A percentile compares a stretch with the other conserved stretches of the same genome.
These are phyloP conservation scores for Plasmodium relictum DNA, from an alignment of 169 alveolate genomes.

Conservation along the genomic window DNA sequence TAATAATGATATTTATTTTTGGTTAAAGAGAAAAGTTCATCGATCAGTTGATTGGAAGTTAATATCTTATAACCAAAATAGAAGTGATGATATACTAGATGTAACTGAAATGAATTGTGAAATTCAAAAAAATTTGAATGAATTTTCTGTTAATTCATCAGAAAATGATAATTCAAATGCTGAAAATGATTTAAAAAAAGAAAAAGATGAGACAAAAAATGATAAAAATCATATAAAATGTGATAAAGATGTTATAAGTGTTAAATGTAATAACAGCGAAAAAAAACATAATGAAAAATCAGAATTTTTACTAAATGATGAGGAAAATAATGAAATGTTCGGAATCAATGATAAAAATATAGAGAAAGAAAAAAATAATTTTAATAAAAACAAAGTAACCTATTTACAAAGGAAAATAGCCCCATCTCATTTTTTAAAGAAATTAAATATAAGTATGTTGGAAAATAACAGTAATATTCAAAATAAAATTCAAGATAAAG, in stretches of 20 bases:
- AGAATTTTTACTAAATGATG: background rate
- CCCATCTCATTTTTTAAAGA: conserved; percentile 21
- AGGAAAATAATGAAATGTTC: background rate
- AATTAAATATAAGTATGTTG: conserved; percentile 13
- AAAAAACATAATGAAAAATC: too few relatives aligned
- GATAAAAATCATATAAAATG: background rate
- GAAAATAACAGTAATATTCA: background rate
- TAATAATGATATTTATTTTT: conserved; percentile 68
- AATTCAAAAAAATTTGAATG: background rate
- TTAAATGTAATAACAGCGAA: too few relatives aligned
- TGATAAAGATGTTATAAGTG: background rate
- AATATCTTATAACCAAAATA: background rate
- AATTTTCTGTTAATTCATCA: too few relatives aligned
- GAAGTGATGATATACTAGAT: conserved; percentile 34
- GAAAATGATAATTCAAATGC: background rate
- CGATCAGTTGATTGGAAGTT: conserved; percentile 63
- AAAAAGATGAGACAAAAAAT: background rate
- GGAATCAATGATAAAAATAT: background rate
- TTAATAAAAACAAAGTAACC: background rate
- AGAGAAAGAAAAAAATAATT: background rate
- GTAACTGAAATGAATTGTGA: conserved; percentile 26
- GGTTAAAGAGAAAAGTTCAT: conserved; percentile 69
- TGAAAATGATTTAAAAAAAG: background rate
- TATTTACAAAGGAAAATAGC: conserved; percentile 18
- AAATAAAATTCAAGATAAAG: background rate